Evolutionary conservation across 116 monocot species (phyloP), one percentile per base, ranked within the genome.

Genomic region (Posidonia oceanica): DNA sequence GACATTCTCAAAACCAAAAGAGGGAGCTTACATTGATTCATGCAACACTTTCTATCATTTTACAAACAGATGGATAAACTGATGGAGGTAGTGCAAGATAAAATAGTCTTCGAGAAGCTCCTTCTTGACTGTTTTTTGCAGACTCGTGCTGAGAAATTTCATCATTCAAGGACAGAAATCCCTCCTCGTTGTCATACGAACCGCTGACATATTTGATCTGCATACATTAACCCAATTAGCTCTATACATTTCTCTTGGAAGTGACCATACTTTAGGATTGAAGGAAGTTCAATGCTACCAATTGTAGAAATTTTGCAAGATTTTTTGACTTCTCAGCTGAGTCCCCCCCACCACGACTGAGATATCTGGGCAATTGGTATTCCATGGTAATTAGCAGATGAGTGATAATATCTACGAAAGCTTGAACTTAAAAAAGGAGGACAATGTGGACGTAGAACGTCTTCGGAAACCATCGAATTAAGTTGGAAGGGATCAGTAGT

Each of bases 141-240:
- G 67, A 53, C 66, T 95, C 95, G 63, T 95, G 91, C 75, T 79
- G 82, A 37, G 83, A 91, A 55, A 95, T 88, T 81, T 88, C 84
- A 69, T 86, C 84, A 76, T 95, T 77, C 72, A 95, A 77, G 44
- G 80, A 72, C 23, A 58, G 69, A 73, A 95, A 95, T 21, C 95
- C 95, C 59, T 88, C 88, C 38, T 70, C 80, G 55, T 71, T 72
- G 63, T 95, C 91, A 75, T 95, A 95, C 64, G 91, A 77, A 76
- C 95, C 95, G 77, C 84, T 91, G 38, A 95, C 84, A 86, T 95
- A 95, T 77, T 91, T 95, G 59, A 95, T 88, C 95, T 95, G 86
- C 66, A 79, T 74, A 75, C 6, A 23, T 14, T 36, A 54, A 41
- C 14, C 7, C 41, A 13, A 20, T 55, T 39, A 55, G n/a, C 3